Evolutionary conservation across 177 flowering plant species (phyloP).

Genomic region (Vitis hybrid): DNA sequence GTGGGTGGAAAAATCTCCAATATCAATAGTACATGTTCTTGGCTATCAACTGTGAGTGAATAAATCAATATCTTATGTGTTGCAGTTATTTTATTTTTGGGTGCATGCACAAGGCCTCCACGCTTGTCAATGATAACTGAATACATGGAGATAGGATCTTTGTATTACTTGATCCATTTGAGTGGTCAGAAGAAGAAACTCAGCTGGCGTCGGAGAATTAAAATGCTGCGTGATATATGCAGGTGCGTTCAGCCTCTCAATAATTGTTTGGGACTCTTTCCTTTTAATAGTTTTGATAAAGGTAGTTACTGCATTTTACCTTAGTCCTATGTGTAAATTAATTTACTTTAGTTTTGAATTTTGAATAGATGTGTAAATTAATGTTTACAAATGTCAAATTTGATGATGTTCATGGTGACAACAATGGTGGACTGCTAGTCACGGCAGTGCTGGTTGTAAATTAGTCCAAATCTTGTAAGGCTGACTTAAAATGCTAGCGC

Average conservation of each 20-base stretch:
- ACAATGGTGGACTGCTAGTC: too few relatives aligned
- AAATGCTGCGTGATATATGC: slow-evolving; percentile 97
- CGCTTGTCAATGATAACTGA: slow-evolving; percentile 94
- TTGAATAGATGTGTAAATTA: too few relatives aligned
- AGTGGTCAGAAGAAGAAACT: slow-evolving; percentile 93
- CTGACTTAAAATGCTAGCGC: too few relatives aligned
- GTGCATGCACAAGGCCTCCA: slow-evolving; percentile 96
- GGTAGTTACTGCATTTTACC: slow-evolving; percentile 11
- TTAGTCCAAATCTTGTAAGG: too few relatives aligned
- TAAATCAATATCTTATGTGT: slow-evolving; percentile 3
- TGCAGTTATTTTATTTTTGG: slow-evolving; percentile 94
- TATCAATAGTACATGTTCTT: too few relatives aligned
- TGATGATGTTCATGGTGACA: too few relatives aligned
- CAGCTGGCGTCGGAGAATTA: slow-evolving; percentile 80
- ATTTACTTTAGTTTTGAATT: too few relatives aligned
- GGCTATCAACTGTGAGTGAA: too few relatives aligned
- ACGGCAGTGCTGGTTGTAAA: too few relatives aligned
- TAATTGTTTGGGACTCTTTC: not conserved
- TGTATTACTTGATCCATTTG: slow-evolving; percentile 79
- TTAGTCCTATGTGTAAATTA: too few relatives aligned
- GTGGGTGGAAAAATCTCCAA: too few relatives aligned
- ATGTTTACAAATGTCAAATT: too few relatives aligned
- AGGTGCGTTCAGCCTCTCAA: slow-evolving; percentile 46
- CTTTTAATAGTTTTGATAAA: not conserved
- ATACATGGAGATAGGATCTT: slow-evolving; percentile 96